These are phyloP conservation scores for Paraurostyla sp. DNA, from an alignment of 73 alveolate genomes.

Conservation along the genomic window DNA sequence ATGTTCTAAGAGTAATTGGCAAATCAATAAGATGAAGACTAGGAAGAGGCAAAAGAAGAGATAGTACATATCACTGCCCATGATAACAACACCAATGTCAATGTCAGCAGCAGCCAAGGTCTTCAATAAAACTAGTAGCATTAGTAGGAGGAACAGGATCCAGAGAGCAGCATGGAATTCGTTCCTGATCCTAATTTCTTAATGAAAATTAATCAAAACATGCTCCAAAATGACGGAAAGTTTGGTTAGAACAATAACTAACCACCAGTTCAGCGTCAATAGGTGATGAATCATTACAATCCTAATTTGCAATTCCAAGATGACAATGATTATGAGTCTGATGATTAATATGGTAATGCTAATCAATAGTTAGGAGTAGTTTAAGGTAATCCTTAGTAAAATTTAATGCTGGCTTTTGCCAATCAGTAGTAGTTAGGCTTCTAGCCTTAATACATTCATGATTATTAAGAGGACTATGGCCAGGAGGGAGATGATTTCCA, in stretches of 20 bases:
- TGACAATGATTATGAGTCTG: neutral
- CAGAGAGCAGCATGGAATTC: slow-evolving; percentile 38
- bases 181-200: slow-evolving; percentile 63
- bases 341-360: too few species aligned
- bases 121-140: too few species aligned
- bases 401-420: too few species aligned
- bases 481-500: neutral
- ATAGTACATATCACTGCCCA: slow-evolving; percentile 33
- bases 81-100: neutral
- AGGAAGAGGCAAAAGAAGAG: too few species aligned
- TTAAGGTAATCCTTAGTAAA: too few species aligned
- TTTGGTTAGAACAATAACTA: slow-evolving; percentile 8
- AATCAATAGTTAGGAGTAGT: too few species aligned
- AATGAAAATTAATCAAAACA: slow-evolving; percentile 43
- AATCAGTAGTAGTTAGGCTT: neutral
- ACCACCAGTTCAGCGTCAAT: neutral
- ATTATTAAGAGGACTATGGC: neutral
- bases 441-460: neutral
- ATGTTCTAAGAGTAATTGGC: too few species aligned
- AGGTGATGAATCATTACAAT: neutral
- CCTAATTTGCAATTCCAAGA: neutral
- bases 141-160: neutral
- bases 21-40: too few species aligned
- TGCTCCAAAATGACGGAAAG: slow-evolving; percentile 42
- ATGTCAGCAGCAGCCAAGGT: too few species aligned